Evolutionary conservation across 2,329 filamentous ascomycete species (phyloP).

Genomic region (Fusarium sp.): DNA sequence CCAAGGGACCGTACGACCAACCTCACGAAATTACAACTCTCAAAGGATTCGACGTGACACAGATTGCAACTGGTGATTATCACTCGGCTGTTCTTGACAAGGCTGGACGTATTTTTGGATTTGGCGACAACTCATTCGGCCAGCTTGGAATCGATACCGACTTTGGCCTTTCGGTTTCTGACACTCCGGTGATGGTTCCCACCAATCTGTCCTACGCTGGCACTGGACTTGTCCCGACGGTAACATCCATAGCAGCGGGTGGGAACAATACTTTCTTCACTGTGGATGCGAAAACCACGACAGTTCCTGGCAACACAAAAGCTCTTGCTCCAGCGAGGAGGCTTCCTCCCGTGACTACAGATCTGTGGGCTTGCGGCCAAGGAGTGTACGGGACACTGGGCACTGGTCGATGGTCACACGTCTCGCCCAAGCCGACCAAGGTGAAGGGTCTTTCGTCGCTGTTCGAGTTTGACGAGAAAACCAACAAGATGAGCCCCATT

Average conservation of each 20-base stretch:
- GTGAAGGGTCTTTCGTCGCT: constrained; percentile 84
- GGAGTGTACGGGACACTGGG: constrained; percentile 86
- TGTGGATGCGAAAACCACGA: constrained; percentile 73
- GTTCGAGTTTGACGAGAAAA: constrained; percentile 84
- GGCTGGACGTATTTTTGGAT: constrained; percentile 80
- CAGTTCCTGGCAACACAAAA: constrained; percentile 18
- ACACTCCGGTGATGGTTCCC: constrained; percentile 75
- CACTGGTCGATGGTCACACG: constrained; percentile 88
- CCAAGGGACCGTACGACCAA: constrained; percentile 79
- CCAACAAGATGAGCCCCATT: constrained; percentile 76
- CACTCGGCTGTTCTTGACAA: constrained; percentile 84
- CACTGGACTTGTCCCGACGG: constrained; percentile 67
- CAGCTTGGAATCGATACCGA: constrained; percentile 85
- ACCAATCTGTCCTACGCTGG: constrained; percentile 76
- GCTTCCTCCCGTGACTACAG: constrained; percentile 51
- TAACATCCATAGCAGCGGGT: constrained; percentile 84
- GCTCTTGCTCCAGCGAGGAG: constrained; percentile 44
- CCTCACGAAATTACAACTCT: constrained; percentile 81
- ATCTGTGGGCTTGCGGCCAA: constrained; percentile 87
- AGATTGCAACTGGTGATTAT: constrained; percentile 84
- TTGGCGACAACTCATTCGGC: constrained; percentile 91
- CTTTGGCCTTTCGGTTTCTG: constrained; percentile 66
- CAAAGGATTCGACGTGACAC: constrained; percentile 72
- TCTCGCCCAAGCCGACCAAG: constrained; percentile 79
- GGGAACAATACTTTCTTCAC: constrained; percentile 89